A percentile compares a stretch with the other conserved stretches of the same genome.
phyloP scores from a whole-genome alignment of 148 eudicot genomes.

The Nepenthes gracilis region DNA sequence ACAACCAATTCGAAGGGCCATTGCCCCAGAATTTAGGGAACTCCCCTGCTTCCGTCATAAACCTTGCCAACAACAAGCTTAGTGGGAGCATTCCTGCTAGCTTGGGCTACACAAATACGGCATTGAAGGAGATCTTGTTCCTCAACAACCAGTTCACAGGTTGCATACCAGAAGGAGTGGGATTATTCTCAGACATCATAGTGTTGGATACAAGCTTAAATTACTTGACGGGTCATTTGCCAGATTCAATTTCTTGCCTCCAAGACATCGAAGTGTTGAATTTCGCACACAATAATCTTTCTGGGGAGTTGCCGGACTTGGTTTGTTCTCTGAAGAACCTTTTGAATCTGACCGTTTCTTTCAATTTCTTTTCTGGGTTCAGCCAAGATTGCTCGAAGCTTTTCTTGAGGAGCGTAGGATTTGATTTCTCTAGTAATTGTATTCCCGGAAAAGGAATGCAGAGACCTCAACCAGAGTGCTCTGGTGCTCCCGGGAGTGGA shows the following conservation, averaged over 20 bases:
- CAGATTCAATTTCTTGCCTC: conserved; percentile 64
- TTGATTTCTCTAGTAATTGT: conserved; percentile 66
- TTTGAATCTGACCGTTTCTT: conserved; percentile 51
- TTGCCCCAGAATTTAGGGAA: conserved; percentile 60
- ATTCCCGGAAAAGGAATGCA: conserved; percentile 55
- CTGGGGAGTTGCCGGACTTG: conserved; percentile 61
- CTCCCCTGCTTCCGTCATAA: conserved; percentile 78
- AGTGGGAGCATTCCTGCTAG: conserved; percentile 57
- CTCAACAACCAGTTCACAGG: conserved; percentile 61
- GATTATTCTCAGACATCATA: conserved; percentile 61
- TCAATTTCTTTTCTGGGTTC: conserved; percentile 72
- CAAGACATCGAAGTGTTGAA: conserved; percentile 54
- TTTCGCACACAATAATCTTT: conserved; percentile 51
- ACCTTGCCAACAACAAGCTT: conserved; percentile 56
- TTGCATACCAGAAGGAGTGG: conserved; percentile 66
- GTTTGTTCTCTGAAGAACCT: conserved; percentile 53
- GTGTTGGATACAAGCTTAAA: conserved; percentile 69
- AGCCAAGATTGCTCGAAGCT: conserved; percentile 42
- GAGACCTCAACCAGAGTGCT: conserved; percentile 63
- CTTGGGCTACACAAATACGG: conserved; percentile 44
- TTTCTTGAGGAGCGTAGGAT: conserved; percentile 34
- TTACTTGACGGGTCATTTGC: conserved; percentile 66
- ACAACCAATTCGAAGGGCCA: conserved; percentile 46
- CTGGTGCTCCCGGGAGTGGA: conserved; percentile 32
- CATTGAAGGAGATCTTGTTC: conserved; percentile 61